These are phyloP conservation scores for Ustilago vetiveriae DNA, from an alignment of 1,284 basidiomycete genomes.

Conservation along the genomic window DNA sequence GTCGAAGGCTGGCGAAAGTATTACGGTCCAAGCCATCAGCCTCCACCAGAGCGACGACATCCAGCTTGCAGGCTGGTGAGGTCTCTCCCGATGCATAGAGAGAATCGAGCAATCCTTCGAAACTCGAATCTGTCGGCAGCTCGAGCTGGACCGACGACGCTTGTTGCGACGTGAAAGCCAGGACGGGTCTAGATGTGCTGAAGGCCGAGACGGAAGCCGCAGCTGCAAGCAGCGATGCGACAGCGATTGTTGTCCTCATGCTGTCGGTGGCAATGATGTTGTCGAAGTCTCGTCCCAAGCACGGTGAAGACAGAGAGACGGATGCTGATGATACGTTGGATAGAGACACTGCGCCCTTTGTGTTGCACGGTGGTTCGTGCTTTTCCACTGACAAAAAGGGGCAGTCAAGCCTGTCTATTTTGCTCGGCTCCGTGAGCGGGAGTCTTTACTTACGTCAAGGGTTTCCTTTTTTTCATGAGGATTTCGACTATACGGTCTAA, in stretches of 20 bases:
- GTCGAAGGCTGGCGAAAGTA: slow-evolving; percentile 28
- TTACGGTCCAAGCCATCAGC: slow-evolving; percentile 16
- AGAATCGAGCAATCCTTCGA: slow-evolving; percentile 20
- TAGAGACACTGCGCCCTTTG: background rate
- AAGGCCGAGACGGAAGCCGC: slow-evolving; percentile 29
- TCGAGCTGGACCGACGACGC: slow-evolving; percentile 16
- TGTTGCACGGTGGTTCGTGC: slow-evolving; percentile 22
- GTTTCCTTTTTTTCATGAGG: too few species aligned
- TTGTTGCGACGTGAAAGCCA: slow-evolving; percentile 39
- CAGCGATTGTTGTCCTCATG: slow-evolving; percentile 28
- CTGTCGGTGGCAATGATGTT: background rate
- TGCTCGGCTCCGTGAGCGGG: slow-evolving; percentile 33
- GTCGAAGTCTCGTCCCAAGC: too few species aligned
- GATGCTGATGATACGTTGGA: background rate
- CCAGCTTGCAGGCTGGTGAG: slow-evolving; percentile 28
- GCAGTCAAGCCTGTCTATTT: slow-evolving; percentile 11
- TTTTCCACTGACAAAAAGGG: background rate
- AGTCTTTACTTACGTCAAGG: too few species aligned
- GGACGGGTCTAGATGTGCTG: slow-evolving; percentile 18
- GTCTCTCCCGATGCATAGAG: slow-evolving; percentile 11
- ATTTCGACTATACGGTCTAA: slow-evolving; percentile 1
- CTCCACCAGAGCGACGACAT: slow-evolving; percentile 22
- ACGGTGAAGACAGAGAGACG: background rate
- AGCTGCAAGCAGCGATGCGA: slow-evolving; percentile 24
- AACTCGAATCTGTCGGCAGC: slow-evolving; percentile 16